Percentiles rank a stretch among this genome's conserved stretches.
phyloP scores from a whole-genome alignment of 495 filamentous ascomycete species.

The Ramalina peruviana region DNA sequence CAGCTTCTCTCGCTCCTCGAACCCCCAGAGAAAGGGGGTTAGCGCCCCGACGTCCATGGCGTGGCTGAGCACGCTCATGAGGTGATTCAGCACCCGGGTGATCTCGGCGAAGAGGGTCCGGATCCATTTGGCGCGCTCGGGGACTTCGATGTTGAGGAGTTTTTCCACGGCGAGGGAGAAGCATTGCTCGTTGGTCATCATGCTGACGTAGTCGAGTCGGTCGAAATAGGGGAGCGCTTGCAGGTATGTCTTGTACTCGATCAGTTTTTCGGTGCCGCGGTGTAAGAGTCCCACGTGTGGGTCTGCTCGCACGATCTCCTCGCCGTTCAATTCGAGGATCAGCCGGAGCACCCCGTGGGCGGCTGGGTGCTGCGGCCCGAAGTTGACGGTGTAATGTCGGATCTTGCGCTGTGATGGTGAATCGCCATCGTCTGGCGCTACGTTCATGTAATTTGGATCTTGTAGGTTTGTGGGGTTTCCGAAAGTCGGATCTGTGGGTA shows the following conservation, averaged over 20 bases:
- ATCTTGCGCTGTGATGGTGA: conserved; percentile 64
- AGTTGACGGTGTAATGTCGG: conserved; percentile 98
- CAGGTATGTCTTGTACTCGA: conserved; percentile 98
- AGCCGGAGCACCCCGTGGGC: conserved; percentile 96
- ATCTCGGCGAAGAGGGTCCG: conserved; percentile 94
- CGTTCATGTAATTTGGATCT: conserved; percentile 27
- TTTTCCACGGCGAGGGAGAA: conserved; percentile 93
- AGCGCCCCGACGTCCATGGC: conserved; percentile 99
- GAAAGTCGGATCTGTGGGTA: conserved; percentile 46
- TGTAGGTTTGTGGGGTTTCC: conserved; percentile 35
- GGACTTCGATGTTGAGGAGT: conserved; percentile 93
- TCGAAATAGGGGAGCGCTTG: conserved; percentile 99
- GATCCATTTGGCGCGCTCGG: conserved; percentile 92
- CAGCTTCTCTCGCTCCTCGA: conserved; percentile 98
- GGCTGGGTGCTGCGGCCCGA: conserved; percentile 96
- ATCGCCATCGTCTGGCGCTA: conserved; percentile 34
- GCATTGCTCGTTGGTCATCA: conserved; percentile 99
- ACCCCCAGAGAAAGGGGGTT: conserved; percentile 98
- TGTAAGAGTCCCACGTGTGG: conserved; percentile 95
- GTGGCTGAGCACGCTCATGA: conserved; percentile 95
- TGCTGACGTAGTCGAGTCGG: conserved; percentile 95
- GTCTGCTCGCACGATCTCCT: conserved; percentile 92
- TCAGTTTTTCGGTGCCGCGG: conserved; percentile 97
- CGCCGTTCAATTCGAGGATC: conserved; percentile 95
- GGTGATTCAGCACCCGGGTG: conserved; percentile 87